Conservation (phyloP, 306 rosid species). For the Ormosia semicastrata region DNA sequence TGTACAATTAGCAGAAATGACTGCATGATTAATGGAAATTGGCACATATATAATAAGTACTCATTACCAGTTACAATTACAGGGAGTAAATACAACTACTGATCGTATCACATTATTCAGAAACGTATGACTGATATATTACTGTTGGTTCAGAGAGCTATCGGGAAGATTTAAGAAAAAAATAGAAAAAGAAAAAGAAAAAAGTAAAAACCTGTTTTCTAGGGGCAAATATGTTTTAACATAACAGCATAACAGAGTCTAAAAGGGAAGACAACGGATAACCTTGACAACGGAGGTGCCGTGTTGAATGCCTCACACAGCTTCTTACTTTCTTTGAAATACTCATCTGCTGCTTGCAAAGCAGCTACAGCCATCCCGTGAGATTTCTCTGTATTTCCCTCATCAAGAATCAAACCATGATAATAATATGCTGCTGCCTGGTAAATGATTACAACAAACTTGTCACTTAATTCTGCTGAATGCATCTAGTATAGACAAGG, state of each 20-base stretch:
- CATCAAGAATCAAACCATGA: constrained; percentile 95
- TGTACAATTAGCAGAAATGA: background rate
- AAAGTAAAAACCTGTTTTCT: background rate
- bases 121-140: background rate
- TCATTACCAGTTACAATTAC: background rate
- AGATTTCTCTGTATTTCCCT: constrained; percentile 95
- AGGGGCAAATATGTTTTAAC: background rate
- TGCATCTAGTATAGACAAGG: constrained; percentile 5
- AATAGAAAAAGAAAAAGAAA: background rate
- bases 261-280: background rate
- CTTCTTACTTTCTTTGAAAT: constrained; percentile 91
- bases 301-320: constrained; percentile 71
- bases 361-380: constrained; percentile 99
- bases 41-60: background rate
- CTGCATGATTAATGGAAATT: background rate
- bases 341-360: constrained; percentile 96
- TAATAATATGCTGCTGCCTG: constrained; percentile 99
- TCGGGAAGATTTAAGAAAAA: too few relatives aligned
- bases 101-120: background rate
- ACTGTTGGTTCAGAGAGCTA: background rate
- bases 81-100: background rate
- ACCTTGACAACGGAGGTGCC: constrained; percentile 86
- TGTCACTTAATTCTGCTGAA: background rate
- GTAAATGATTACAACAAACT: constrained; percentile 25
- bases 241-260: background rate